Conservation (phyloP, 2,329 filamentous ascomycete genomes). For the Fusarium armeniacum region DNA sequence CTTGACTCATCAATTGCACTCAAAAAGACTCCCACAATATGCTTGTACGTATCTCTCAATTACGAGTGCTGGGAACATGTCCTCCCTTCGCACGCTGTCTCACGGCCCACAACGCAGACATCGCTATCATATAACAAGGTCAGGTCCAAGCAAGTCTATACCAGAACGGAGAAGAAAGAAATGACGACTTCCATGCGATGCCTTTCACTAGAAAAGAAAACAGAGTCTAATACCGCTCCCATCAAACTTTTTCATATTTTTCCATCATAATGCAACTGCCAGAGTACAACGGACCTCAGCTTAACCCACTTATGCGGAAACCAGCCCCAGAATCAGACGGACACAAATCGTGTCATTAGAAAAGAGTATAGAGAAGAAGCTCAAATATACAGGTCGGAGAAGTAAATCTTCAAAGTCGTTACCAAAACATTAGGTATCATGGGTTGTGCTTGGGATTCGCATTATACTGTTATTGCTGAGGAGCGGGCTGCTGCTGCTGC, state of each 20-base stretch:
- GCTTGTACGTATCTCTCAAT: background rate
- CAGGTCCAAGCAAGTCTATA: constrained; percentile 37
- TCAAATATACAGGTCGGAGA: constrained; percentile 50
- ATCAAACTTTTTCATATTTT: constrained; percentile 40
- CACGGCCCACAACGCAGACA: constrained; percentile 1
- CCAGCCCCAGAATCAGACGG: constrained; percentile 42
- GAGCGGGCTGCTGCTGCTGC: constrained; percentile 38
- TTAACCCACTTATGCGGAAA: constrained; percentile 38
- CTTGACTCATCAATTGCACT: background rate
- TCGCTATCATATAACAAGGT: constrained; percentile 25
- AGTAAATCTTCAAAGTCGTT: constrained; percentile 48
- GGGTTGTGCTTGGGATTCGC: constrained; percentile 26
- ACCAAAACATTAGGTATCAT: constrained; percentile 46
- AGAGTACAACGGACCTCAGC: constrained; percentile 17
- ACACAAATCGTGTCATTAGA: constrained; percentile 47
- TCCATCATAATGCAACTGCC: constrained; percentile 43
- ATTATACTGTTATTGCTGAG: constrained; percentile 41
- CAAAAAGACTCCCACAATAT: background rate
- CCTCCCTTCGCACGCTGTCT: constrained; percentile 3
- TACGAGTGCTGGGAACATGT: constrained; percentile 3
- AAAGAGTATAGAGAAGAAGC: constrained; percentile 46
- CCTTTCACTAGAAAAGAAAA: constrained; percentile 16
- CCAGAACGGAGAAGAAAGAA: constrained; percentile 29
- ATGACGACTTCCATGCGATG: constrained; percentile 28
- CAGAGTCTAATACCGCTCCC: constrained; percentile 37